These are phyloP conservation scores for Tetrahymena thermophila DNA, from an alignment of 73 alveolate species.

Conservation along the genomic window DNA sequence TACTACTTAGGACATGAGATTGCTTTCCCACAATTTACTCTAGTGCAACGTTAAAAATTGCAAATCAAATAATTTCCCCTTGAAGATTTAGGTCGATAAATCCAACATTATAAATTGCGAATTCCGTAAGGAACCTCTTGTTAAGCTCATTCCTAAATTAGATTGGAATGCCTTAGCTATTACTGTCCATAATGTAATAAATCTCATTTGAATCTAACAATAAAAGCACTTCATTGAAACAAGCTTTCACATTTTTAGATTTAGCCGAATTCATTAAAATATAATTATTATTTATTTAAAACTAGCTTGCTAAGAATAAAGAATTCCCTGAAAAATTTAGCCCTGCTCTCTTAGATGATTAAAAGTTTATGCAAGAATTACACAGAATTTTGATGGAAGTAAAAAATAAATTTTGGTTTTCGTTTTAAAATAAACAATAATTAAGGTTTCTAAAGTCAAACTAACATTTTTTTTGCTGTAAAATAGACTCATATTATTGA, in stretches of 20 bases:
- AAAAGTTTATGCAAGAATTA: slow-evolving; percentile 48
- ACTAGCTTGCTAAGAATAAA: slow-evolving; percentile 23
- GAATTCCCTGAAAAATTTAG: slow-evolving; percentile 30
- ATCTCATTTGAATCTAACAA: background rate
- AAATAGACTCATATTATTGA: slow-evolving; percentile 45
- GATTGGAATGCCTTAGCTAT: slow-evolving; percentile 45
- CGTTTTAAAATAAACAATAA: too few species aligned
- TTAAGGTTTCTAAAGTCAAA: too few species aligned
- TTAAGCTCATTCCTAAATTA: slow-evolving; percentile 33
- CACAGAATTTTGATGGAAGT: slow-evolving; percentile 51
- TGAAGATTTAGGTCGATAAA: slow-evolving; percentile 24
- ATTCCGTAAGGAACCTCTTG: slow-evolving; percentile 16
- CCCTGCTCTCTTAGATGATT: slow-evolving; percentile 41
- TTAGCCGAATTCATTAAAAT: background rate
- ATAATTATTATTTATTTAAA: background rate
- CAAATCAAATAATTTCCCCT: slow-evolving; percentile 52
- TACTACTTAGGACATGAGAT: slow-evolving; percentile 44
- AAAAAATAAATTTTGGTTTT: background rate
- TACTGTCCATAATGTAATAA: slow-evolving; percentile 11
- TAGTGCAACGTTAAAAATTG: slow-evolving; percentile 73
- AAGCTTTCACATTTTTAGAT: background rate
- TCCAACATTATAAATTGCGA: slow-evolving; percentile 14
- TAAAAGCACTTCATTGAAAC: background rate
- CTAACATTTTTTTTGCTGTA: background rate
- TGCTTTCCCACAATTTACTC: slow-evolving; percentile 67